A percentile compares a stretch with the other conserved stretches of the same genome.
phyloP scores from a whole-genome alignment of 1,284 basidiomycete genomes.

The Grifola frondosa region DNA sequence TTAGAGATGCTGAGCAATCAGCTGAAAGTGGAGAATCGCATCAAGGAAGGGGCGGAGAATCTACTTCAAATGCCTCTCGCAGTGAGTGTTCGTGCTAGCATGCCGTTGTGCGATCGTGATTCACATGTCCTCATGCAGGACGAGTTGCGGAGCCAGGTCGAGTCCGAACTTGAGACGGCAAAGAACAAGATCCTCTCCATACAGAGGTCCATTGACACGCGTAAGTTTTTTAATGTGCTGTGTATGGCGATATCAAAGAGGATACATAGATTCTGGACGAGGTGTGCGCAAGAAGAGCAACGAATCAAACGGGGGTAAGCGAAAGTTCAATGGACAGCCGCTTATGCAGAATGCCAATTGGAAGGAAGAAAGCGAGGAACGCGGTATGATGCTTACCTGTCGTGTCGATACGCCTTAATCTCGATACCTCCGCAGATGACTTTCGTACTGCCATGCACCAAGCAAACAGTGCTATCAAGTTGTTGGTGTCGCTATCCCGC shows the following conservation, averaged over 20 bases:
- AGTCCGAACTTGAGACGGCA: conserved; percentile 75
- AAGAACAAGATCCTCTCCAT: conserved; percentile 70
- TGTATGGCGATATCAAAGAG: not conserved
- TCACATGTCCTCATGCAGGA: conserved; percentile 42
- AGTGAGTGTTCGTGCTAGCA: conserved; percentile 37
- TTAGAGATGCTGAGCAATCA: conserved; percentile 64
- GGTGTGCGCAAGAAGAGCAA: conserved; percentile 38
- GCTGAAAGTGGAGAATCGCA: conserved; percentile 71
- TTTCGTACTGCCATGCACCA: conserved; percentile 67
- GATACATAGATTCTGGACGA: conserved; percentile 39
- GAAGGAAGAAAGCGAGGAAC: conserved; percentile 26
- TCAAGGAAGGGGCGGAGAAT: conserved; percentile 85
- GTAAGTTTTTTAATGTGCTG: conserved; percentile 35
- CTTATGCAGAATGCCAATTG: conserved; percentile 12
- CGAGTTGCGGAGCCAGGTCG: conserved; percentile 66
- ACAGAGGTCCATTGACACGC: conserved; percentile 56
- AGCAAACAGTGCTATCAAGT: conserved; percentile 54
- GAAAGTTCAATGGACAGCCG: conserved; percentile 37
- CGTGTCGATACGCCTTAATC: not conserved
- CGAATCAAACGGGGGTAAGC: conserved; percentile 30
- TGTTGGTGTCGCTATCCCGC: conserved; percentile 37
- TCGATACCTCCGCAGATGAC: conserved; percentile 47
- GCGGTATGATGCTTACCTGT: conserved; percentile 23
- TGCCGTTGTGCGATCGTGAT: conserved; percentile 5
- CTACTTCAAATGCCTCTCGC: conserved; percentile 67